These are phyloP conservation scores for Penicillium arizonense DNA, from an alignment of 495 filamentous ascomycete genomes.

Conservation along the genomic window DNA sequence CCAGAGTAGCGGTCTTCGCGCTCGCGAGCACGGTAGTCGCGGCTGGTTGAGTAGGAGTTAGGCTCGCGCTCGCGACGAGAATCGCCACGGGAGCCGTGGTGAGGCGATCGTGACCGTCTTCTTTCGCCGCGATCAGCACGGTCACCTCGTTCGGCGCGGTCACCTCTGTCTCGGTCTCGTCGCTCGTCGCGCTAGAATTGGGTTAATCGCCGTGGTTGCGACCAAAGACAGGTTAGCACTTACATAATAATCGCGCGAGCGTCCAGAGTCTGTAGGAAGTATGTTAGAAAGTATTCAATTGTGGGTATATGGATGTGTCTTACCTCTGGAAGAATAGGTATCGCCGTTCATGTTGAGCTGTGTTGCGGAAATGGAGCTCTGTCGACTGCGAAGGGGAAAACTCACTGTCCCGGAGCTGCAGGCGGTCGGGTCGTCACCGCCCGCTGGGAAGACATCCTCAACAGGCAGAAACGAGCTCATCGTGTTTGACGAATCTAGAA, in stretches of 20 bases:
- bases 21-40: conserved; percentile 87
- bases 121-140: conserved; percentile 56
- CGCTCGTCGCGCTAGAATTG: conserved; percentile 52
- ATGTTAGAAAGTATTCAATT: conserved; percentile 14
- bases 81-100: conserved; percentile 55
- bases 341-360: conserved; percentile 80
- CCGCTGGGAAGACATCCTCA: conserved; percentile 1
- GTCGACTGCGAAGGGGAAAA: conserved; percentile 28
- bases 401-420: conserved; percentile 18
- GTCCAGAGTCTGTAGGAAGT: conserved; percentile 54
- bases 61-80: conserved; percentile 66
- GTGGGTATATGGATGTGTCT: conserved; percentile 17
- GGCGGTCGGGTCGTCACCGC: conserved; percentile 27
- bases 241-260: conserved; percentile 74
- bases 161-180: conserved; percentile 51
- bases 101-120: conserved; percentile 74
- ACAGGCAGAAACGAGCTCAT: conserved; percentile 22
- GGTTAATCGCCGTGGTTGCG: conserved; percentile 31
- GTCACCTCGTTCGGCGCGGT: conserved; percentile 40
- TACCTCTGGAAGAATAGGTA: conserved; percentile 78
- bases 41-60: conserved; percentile 87
- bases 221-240: conserved; percentile 24
- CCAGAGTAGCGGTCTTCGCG: conserved; percentile 80
- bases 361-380: conserved; percentile 16
- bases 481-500: not conserved